Base-by-base conservation (phyloP, 73 alveolate genomes). In the Tetrahymena borealis region DNA sequence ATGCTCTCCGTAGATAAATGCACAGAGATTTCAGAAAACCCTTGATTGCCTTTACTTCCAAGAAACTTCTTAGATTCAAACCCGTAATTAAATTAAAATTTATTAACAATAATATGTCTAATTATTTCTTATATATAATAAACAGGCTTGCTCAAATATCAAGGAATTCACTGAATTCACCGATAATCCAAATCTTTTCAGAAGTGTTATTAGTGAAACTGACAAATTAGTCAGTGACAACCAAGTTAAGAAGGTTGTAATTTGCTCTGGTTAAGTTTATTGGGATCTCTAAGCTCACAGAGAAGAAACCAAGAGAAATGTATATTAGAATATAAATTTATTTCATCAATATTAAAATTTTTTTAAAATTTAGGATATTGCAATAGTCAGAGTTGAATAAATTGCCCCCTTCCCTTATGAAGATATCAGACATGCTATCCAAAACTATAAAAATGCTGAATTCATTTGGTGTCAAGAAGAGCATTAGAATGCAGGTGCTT, bases 361-460 rank as follows among this genome's bases (percentile, higher is more conserved):
- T n/a, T n/a, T n/a, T n/a, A n/a, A n/a, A 6, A 28, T 90, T n/a
- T 91, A 97, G 91, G 99, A 98, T 39, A 96, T 97, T 32, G 99
- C 99, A 2, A 97, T 98, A 40, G 90, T 96, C 32, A 96, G 99
- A 38, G 92, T 98, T 90, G 99, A 98, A 96, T 98, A 98, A 93
- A 90, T 97, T 33, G 98, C 98, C 78, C 99, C 99, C 9, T 95
- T 98, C 94, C 99, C 99, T 11, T 98, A 96, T 94, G 98, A 98
- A 40, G 95, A 96, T n/a, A 94, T 98, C 32, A 90, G 93, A 42
- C 94, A 77, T 7, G 96, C 78, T 9, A 93, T 96, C 43, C 79
- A 95, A 28, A 93, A 94, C 38, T 97, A 95, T 95, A 92, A 94
- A 90, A 97, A 97, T 79, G 98, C 98, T 38, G 95, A 92, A 40